Conservation (phyloP, 495 filamentous ascomycete species). For the Tuber magnatum region DNA sequence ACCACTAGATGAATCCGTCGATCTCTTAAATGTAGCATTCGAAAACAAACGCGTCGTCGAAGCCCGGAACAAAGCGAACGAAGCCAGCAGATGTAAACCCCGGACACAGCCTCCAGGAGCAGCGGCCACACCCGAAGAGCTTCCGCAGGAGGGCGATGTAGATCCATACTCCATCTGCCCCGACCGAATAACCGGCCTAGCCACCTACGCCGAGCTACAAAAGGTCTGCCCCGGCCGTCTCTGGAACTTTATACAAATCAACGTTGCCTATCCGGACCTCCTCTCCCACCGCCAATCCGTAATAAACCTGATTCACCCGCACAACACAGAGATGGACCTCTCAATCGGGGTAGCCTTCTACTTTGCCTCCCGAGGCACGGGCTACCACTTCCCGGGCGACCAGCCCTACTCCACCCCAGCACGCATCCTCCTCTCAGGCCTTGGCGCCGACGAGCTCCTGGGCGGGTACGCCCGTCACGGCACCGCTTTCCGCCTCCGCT, state of each 20-base stretch:
- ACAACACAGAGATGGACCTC: conserved; percentile 97
- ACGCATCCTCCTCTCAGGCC: conserved; percentile 78
- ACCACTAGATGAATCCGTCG: conserved; percentile 60
- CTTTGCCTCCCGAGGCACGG: conserved; percentile 78
- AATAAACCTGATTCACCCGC: conserved; percentile 73
- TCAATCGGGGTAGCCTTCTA: conserved; percentile 92
- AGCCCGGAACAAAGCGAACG: conserved; percentile 41
- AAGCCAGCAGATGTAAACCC: conserved; percentile 24
- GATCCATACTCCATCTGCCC: conserved; percentile 72
- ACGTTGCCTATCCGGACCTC: conserved; percentile 74
- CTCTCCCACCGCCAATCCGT: conserved; percentile 60
- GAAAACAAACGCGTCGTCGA: conserved; percentile 74
- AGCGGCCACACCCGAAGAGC: conserved; percentile 10
- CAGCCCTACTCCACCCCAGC: conserved; percentile 60
- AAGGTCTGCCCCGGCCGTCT: conserved; percentile 60
- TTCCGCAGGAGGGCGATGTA: conserved; percentile 9
- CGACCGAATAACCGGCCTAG: conserved; percentile 76
- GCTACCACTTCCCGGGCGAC: conserved; percentile 41
- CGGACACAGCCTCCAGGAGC: conserved; percentile 4
- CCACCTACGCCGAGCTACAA: conserved; percentile 65
- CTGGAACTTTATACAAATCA: conserved; percentile 76
- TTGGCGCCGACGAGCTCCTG: conserved; percentile 94
- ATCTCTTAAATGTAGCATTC: conserved; percentile 93
- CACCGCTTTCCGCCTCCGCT: conserved; percentile 58
- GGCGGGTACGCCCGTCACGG: conserved; percentile 84